A percentile compares a stretch with the other conserved stretches of the same genome.
These are phyloP conservation scores for Aspergillus niger DNA, from an alignment of 2,329 filamentous ascomycete genomes.

Conservation along the genomic window DNA sequence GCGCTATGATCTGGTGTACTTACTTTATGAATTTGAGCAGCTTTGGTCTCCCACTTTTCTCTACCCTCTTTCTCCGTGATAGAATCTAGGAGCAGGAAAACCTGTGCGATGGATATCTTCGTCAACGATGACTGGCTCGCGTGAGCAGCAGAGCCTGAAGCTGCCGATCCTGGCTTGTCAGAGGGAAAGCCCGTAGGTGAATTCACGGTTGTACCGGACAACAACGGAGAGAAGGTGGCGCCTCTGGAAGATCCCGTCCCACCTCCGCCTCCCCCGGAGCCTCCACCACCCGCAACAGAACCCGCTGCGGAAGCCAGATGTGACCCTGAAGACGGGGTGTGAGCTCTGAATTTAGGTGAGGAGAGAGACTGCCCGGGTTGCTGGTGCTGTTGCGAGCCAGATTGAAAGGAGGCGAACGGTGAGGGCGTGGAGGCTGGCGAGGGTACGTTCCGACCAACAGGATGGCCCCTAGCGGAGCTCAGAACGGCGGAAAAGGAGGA, in stretches of 20 bases:
- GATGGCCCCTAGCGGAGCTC: constrained; percentile 52
- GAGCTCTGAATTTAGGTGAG: constrained; percentile 58
- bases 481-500: constrained; percentile 57
- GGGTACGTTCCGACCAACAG: constrained; percentile 54
- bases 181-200: constrained; percentile 55
- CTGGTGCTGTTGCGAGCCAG: constrained; percentile 57
- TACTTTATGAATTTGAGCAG: constrained; percentile 90
- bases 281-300: constrained; percentile 54
- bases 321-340: constrained; percentile 56
- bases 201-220: constrained; percentile 58
- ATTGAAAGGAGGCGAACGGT: constrained; percentile 56
- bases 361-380: constrained; percentile 56
- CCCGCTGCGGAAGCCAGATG: constrained; percentile 60
- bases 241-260: constrained; percentile 60
- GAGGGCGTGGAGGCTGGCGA: constrained; percentile 58
- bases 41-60: constrained; percentile 88
- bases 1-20: constrained; percentile 34
- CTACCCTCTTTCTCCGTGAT: constrained; percentile 93
- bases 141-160: constrained; percentile 44
- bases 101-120: constrained; percentile 93
- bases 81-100: constrained; percentile 89
- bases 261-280: constrained; percentile 52
- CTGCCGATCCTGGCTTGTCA: constrained; percentile 47
- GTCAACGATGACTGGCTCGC: constrained; percentile 66
- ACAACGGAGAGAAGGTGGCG: constrained; percentile 61